Conservation (phyloP, 768 basidiomycete genomes). For the Dentipellis sp. region DNA sequence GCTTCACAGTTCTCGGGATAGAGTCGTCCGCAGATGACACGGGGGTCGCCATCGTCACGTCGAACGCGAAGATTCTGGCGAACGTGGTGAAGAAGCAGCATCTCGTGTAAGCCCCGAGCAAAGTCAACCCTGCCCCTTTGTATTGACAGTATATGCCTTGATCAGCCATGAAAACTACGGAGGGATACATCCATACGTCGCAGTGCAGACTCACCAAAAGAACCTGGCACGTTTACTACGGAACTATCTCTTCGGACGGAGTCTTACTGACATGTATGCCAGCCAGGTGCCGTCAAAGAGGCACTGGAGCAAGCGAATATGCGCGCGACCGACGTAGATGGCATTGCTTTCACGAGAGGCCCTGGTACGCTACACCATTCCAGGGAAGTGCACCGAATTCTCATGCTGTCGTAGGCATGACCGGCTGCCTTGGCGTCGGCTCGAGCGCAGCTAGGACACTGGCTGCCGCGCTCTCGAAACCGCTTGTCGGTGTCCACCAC, state of each 20-base stretch:
- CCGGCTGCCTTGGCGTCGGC: conserved; percentile 71
- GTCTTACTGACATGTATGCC: conserved; percentile 1
- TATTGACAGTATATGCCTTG: background rate
- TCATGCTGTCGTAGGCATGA: conserved; percentile 42
- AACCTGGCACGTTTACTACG: conserved; percentile 48
- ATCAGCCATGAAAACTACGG: conserved; percentile 49
- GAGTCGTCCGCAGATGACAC: conserved; percentile 94
- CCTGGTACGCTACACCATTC: conserved; percentile 40
- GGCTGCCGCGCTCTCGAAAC: conserved; percentile 69
- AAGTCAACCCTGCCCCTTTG: background rate
- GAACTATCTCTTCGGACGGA: background rate
- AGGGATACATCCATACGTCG: conserved; percentile 73
- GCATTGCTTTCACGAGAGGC: conserved; percentile 86
- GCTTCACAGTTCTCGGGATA: conserved; percentile 62
- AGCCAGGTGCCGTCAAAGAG: conserved; percentile 66
- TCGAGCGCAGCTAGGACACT: conserved; percentile 80
- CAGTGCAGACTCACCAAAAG: conserved; percentile 69
- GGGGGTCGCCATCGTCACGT: conserved; percentile 80
- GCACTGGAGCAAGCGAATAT: conserved; percentile 63
- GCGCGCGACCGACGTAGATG: conserved; percentile 58
- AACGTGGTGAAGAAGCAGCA: conserved; percentile 87
- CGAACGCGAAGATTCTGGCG: conserved; percentile 58
- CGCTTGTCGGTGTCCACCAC: conserved; percentile 86
- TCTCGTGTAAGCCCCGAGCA: conserved; percentile 33
- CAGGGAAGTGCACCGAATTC: background rate